phyloP scores from a whole-genome alignment of 164 flowering plant genomes.

The Stephania yunnanensis region DNA sequence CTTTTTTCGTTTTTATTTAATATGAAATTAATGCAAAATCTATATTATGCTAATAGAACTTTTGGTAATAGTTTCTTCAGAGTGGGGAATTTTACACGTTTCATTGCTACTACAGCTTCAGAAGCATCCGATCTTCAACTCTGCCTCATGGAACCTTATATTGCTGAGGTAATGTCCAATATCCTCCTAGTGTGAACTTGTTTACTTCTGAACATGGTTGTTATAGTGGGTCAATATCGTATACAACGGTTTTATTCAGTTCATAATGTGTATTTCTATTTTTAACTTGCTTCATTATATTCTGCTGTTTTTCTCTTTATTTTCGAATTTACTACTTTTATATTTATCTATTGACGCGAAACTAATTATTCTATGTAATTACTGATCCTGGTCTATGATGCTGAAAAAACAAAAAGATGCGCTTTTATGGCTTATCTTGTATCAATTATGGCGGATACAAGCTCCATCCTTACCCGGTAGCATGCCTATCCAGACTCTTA shows the following conservation, averaged over 20 bases:
- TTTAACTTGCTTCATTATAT: no score
- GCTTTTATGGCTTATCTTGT: constrained; percentile 48
- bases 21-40: background rate
- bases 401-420: constrained; percentile 34
- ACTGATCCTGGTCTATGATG: background rate
- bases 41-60: background rate
- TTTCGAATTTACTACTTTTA: no score
- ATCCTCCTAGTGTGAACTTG: background rate
- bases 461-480: constrained; percentile 75
- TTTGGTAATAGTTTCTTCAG: constrained; percentile 42
- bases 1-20: background rate
- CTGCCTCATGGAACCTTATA: constrained; percentile 61
- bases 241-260: no score
- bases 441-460: constrained; percentile 71
- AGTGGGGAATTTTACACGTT: constrained; percentile 58
- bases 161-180: constrained; percentile 47
- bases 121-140: constrained; percentile 78
- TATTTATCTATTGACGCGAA: background rate
- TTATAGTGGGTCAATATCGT: no score
- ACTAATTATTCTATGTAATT: background rate
- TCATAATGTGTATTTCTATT: no score
- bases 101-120: constrained; percentile 41
- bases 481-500: constrained; percentile 48
- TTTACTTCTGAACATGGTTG: background rate
- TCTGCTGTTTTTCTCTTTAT: background rate